Percentiles rank a stretch among this genome's conserved stretches.
phyloP scores from a whole-genome alignment of 2,329 filamentous ascomycete species.

The Talaromyces islandicus region DNA sequence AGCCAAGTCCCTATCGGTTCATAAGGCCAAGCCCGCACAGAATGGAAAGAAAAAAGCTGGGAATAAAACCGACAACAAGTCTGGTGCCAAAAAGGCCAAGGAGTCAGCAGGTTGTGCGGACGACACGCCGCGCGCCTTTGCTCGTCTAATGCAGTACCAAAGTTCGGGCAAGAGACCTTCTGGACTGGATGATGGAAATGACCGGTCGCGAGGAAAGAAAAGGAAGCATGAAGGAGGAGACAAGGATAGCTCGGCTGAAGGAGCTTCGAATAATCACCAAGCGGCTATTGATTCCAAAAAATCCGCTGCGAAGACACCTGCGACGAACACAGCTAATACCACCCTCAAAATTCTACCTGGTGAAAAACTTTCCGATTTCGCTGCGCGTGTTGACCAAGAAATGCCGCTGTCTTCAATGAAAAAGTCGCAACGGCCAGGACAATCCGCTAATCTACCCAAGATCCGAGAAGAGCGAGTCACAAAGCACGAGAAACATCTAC shows the following conservation, averaged over 20 bases:
- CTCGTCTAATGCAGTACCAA: constrained; percentile 72
- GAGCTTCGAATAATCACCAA: not conserved
- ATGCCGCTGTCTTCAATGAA: constrained; percentile 69
- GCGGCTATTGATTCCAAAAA: not conserved
- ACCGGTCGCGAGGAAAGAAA: constrained; percentile 42
- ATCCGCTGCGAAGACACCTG: not conserved
- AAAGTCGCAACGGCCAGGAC: constrained; percentile 41
- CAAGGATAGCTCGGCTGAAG: constrained; percentile 12
- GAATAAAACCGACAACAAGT: constrained; percentile 18
- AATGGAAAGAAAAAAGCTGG: constrained; percentile 21
- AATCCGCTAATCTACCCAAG: constrained; percentile 20
- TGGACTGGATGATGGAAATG: constrained; percentile 63
- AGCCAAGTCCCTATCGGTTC: constrained; percentile 54
- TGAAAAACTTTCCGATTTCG: constrained; percentile 76
- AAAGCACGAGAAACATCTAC: constrained; percentile 75
- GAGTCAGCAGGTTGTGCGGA: constrained; percentile 43
- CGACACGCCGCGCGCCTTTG: constrained; percentile 85
- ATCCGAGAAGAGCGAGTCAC: constrained; percentile 58
- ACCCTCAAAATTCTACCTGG: constrained; percentile 69
- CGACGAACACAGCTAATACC: constrained; percentile 8
- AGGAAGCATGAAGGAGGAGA: constrained; percentile 35
- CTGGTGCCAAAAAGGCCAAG: constrained; percentile 25
- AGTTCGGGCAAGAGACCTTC: constrained; percentile 48
- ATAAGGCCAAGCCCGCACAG: constrained; percentile 35
- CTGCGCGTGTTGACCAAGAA: constrained; percentile 74